Evolutionary conservation across 768 basidiomycete genomes (phyloP).

Genomic region (Infundibulicybe gibba): DNA sequence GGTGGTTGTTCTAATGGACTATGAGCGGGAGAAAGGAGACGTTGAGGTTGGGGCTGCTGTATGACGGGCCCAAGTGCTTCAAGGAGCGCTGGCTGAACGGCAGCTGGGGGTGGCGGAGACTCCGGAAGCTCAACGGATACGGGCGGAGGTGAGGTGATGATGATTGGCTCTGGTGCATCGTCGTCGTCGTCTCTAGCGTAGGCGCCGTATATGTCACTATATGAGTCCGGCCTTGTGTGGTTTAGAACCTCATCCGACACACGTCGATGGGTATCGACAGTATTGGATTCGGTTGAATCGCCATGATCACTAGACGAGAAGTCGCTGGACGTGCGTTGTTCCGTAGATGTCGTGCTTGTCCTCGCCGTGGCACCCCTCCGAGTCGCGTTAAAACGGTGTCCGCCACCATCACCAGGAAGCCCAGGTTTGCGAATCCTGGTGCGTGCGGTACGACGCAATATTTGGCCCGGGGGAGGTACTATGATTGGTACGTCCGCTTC

Average conservation of each 20-base stretch:
- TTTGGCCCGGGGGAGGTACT: slow-evolving; percentile 82
- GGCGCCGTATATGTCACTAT: slow-evolving; percentile 85
- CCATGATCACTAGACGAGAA: slow-evolving; percentile 69
- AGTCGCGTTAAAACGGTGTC: slow-evolving; percentile 73
- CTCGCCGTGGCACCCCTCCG: slow-evolving; percentile 31
- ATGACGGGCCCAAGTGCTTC: slow-evolving; percentile 40
- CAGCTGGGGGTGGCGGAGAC: slow-evolving; percentile 15
- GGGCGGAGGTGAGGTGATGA: slow-evolving; percentile 24
- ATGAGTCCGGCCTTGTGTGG: slow-evolving; percentile 60
- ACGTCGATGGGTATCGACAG: slow-evolving; percentile 32
- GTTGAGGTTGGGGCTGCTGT: slow-evolving; percentile 68
- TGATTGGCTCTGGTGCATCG: slow-evolving; percentile 26
- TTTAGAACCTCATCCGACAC: slow-evolving; percentile 43
- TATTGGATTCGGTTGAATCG: slow-evolving; percentile 37
- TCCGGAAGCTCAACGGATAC: slow-evolving; percentile 12
- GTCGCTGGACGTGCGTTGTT: slow-evolving; percentile 65
- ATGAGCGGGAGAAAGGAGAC: slow-evolving; percentile 38
- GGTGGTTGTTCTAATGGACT: slow-evolving; percentile 28
- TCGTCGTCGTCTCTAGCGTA: slow-evolving; percentile 64
- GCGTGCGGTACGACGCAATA: slow-evolving; percentile 86
- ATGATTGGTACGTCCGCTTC: slow-evolving; percentile 92
- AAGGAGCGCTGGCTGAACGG: slow-evolving; percentile 26
- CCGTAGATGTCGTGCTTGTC: slow-evolving; percentile 23
- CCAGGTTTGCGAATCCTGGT: slow-evolving; percentile 93
- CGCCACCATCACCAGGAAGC: slow-evolving; percentile 70